Conservation (phyloP, 2,329 filamentous ascomycete species). For the Pestalotiopsis fici region DNA sequence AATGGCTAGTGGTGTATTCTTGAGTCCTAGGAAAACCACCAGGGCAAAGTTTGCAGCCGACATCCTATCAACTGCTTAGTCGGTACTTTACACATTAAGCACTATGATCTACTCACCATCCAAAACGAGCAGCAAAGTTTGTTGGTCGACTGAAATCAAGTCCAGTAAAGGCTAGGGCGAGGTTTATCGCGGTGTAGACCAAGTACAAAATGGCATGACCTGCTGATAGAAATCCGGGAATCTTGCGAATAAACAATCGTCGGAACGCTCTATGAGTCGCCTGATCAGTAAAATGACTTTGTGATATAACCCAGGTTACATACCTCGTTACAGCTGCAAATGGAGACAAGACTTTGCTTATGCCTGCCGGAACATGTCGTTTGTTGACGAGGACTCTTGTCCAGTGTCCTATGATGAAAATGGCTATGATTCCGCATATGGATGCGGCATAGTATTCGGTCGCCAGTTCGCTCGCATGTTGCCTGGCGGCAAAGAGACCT, state of each 20-base stretch:
- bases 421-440: conserved; percentile 12
- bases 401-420: conserved; percentile 17
- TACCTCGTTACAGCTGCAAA: conserved; percentile 13
- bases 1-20: conserved; percentile 47
- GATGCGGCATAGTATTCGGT: conserved; percentile 16
- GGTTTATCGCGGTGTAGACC: conserved; percentile 34
- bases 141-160: conserved; percentile 21
- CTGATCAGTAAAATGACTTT: neutral
- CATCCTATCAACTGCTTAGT: conserved; percentile 37
- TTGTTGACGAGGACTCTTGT: conserved; percentile 7
- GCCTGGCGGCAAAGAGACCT: conserved; percentile 8
- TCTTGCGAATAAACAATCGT: conserved; percentile 26
- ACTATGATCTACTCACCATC: conserved; percentile 22
- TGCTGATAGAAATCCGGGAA: conserved; percentile 38
- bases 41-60: conserved; percentile 43
- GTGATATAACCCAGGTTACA: neutral
- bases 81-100: neutral
- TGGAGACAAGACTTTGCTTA: conserved; percentile 10
- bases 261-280: conserved; percentile 11
- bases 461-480: conserved; percentile 7
- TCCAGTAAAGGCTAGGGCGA: conserved; percentile 32
- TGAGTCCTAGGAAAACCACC: conserved; percentile 47
- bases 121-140: conserved; percentile 31
- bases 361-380: neutral
- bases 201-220: conserved; percentile 37